phyloP scores from a whole-genome alignment of 2,329 filamentous ascomycete species.

The Fusarium tupiense region DNA sequence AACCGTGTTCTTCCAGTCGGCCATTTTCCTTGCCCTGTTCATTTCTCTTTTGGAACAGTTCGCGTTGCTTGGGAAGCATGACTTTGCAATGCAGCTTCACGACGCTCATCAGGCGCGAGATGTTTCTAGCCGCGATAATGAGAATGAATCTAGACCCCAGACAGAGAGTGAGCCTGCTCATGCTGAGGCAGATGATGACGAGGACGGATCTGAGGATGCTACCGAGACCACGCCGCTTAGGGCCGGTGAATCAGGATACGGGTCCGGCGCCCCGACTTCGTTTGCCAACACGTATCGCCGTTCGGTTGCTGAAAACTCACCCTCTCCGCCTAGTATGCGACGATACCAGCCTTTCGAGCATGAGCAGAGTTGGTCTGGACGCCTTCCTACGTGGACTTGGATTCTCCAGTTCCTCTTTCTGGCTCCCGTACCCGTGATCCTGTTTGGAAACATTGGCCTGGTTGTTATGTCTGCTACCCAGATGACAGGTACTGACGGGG shows the following conservation, averaged over 20 bases:
- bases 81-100: slow-evolving; percentile 70
- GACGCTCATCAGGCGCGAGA: slow-evolving; percentile 58
- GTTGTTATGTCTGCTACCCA: slow-evolving; percentile 75
- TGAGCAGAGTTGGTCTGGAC: slow-evolving; percentile 88
- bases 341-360: slow-evolving; percentile 63
- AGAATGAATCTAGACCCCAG: slow-evolving; percentile 18
- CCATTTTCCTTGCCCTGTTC: slow-evolving; percentile 77
- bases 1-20: slow-evolving; percentile 81
- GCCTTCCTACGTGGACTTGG: slow-evolving; percentile 87
- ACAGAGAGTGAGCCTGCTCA: slow-evolving; percentile 38
- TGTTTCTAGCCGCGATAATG: slow-evolving; percentile 43
- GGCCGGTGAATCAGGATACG: slow-evolving; percentile 47
- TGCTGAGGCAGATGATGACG: slow-evolving; percentile 16
- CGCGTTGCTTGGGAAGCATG: slow-evolving; percentile 74
- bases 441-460: slow-evolving; percentile 80
- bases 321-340: slow-evolving; percentile 37
- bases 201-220: slow-evolving; percentile 46
- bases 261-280: slow-evolving; percentile 56
- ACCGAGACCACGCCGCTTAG: slow-evolving; percentile 67
- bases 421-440: slow-evolving; percentile 78
- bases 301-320: slow-evolving; percentile 50
- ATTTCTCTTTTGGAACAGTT: slow-evolving; percentile 85
- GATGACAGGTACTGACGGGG: slow-evolving; percentile 88
- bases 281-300: slow-evolving; percentile 67
- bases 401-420: slow-evolving; percentile 84